phyloP scores from a whole-genome alignment of 2,329 filamentous ascomycete genomes.

The Trichocomaceae sp. region DNA sequence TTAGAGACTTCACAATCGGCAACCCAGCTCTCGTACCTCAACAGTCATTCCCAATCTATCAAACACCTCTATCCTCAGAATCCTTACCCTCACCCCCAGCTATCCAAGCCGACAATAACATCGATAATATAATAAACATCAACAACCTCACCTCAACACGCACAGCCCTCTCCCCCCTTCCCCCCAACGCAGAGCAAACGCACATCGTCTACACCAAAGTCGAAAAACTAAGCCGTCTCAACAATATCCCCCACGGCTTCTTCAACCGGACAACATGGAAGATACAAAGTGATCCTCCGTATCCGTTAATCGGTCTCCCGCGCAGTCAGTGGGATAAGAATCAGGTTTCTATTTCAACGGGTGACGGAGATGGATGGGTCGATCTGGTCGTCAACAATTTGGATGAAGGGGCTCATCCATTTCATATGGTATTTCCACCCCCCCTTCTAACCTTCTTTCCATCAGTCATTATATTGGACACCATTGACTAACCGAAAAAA shows the following conservation, averaged over 20 bases:
- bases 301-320: conserved; percentile 26
- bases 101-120: background rate
- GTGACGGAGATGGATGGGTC: conserved; percentile 31
- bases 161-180: conserved; percentile 23
- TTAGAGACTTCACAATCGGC: conserved; percentile 39
- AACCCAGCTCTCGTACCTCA: conserved; percentile 37
- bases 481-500: background rate
- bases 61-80: background rate
- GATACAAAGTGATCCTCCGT: conserved; percentile 30
- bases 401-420: conserved; percentile 46
- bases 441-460: too few species aligned
- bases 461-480: too few species aligned
- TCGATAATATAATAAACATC: conserved; percentile 19
- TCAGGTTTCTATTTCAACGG: conserved; percentile 30
- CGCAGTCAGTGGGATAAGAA: conserved; percentile 36
- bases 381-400: conserved; percentile 47
- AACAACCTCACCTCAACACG: conserved; percentile 21
- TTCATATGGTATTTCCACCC: conserved; percentile 37
- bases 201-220: conserved; percentile 44
- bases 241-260: conserved; percentile 32
- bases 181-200: conserved; percentile 28
- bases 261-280: conserved; percentile 45
- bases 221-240: conserved; percentile 37
- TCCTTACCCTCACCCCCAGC: background rate
- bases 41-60: conserved; percentile 32